Evolutionary conservation across 2,329 filamentous ascomycete species (phyloP).

Genomic region (Trichocomaceae sp.): DNA sequence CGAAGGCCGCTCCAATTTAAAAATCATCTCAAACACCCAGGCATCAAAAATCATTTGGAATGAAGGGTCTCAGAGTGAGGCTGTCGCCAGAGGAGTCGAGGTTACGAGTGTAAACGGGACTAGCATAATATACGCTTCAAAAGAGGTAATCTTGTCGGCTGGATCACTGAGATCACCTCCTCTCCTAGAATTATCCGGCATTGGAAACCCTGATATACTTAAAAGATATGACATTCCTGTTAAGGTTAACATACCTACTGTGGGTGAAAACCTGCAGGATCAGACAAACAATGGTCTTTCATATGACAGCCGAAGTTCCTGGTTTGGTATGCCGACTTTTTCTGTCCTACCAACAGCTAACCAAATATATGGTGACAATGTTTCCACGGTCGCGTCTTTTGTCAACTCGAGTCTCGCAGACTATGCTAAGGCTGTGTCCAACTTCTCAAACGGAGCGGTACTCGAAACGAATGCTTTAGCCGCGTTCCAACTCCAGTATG

Average conservation of each 20-base stretch:
- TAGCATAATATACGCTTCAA: conserved; percentile 26
- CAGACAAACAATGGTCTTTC: conserved; percentile 26
- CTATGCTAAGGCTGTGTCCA: conserved; percentile 17
- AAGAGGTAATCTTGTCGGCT: conserved; percentile 55
- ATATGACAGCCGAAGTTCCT: neutral
- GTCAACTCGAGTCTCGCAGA: conserved; percentile 17
- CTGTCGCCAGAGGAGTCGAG: conserved; percentile 25
- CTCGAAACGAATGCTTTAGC: conserved; percentile 19
- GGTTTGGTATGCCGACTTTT: neutral
- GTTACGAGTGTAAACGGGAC: conserved; percentile 23
- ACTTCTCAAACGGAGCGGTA: conserved; percentile 17
- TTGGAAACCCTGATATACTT: conserved; percentile 41
- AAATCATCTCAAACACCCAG: conserved; percentile 38
- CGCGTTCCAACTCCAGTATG: conserved; percentile 23
- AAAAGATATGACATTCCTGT: conserved; percentile 21
- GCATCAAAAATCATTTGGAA: conserved; percentile 38
- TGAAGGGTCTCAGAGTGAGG: conserved; percentile 9
- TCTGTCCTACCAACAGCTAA: neutral
- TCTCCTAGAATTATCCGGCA: conserved; percentile 54
- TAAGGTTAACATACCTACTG: conserved; percentile 28
- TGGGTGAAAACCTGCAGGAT: conserved; percentile 47
- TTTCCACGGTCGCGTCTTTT: conserved; percentile 14
- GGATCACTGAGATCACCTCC: conserved; percentile 52
- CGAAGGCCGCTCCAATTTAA: conserved; percentile 35
- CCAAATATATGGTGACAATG: conserved; percentile 21